phyloP scores from a whole-genome alignment of 768 basidiomycete genomes.

The Butyriboletus loyo region DNA sequence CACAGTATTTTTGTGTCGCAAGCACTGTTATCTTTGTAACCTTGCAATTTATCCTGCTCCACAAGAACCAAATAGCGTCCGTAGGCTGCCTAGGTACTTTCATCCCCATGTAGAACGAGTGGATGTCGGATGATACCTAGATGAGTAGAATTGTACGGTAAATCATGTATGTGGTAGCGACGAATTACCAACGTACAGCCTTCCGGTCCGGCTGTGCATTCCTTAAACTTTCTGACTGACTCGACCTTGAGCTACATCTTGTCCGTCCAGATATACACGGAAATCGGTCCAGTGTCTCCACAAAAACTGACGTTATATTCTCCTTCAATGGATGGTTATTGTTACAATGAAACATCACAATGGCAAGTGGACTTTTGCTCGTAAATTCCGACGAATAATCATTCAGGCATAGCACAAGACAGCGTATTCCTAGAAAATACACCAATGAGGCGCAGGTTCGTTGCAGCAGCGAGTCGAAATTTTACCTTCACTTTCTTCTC shows the following conservation, averaged over 20 bases:
- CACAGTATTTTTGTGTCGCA: constrained; percentile 18
- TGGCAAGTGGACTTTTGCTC: background rate
- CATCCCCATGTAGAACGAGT: too few species aligned
- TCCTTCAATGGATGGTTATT: background rate
- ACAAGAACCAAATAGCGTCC: too few species aligned
- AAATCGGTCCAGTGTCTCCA: background rate
- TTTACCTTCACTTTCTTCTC: constrained; percentile 53
- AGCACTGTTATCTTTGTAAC: constrained; percentile 13
- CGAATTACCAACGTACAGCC: too few species aligned
- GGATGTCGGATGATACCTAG: too few species aligned
- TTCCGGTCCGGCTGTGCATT: background rate
- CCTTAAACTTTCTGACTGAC: background rate
- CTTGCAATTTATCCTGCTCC: too few species aligned
- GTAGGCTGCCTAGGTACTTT: too few species aligned
- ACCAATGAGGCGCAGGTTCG: background rate
- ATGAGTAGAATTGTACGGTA: too few species aligned
- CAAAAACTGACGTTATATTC: constrained; percentile 1
- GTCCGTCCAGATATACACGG: too few species aligned
- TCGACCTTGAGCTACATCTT: background rate
- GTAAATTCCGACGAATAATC: background rate
- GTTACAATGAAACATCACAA: constrained; percentile 6
- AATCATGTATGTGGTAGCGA: too few species aligned
- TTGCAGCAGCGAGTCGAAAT: background rate
- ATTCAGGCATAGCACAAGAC: constrained; percentile 38
- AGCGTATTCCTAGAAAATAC: constrained; percentile 36